Conservation (phyloP, 169 alveolate species). For the Cryptosporidium tyzzeri region DNA sequence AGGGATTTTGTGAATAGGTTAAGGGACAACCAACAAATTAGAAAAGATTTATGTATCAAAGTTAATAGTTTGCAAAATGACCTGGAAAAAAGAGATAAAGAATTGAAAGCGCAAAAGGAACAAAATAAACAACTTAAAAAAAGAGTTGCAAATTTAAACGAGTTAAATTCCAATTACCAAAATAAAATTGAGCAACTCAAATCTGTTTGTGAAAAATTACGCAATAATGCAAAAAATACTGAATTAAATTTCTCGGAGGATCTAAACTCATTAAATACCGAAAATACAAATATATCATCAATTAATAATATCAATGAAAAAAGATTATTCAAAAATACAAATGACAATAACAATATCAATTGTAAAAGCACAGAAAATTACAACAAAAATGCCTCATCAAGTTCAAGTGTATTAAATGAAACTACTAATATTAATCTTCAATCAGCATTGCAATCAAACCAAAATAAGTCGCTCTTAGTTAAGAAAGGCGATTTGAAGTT, state of each 20-base stretch:
- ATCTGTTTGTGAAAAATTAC: slow-evolving; percentile 32
- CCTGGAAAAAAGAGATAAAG: slow-evolving; percentile 65
- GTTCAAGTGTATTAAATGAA: neutral
- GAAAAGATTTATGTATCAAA: slow-evolving; percentile 67
- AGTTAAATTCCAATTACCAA: slow-evolving; percentile 56
- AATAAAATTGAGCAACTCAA: slow-evolving; percentile 60
- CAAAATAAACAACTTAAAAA: slow-evolving; percentile 70
- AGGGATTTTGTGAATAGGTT: slow-evolving; percentile 60
- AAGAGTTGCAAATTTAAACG: slow-evolving; percentile 61
- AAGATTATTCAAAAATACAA: neutral
- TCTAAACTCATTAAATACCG: neutral
- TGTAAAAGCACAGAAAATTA: neutral
- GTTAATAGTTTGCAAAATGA: slow-evolving; percentile 67
- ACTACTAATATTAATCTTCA: neutral
- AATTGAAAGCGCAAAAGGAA: slow-evolving; percentile 46
- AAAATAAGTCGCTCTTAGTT: slow-evolving; percentile 46
- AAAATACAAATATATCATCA: slow-evolving; percentile 10
- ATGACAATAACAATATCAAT: neutral
- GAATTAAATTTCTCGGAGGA: neutral
- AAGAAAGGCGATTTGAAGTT: slow-evolving; percentile 61
- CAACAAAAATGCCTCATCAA: neutral
- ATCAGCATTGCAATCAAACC: slow-evolving; percentile 8
- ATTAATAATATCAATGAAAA: slow-evolving; percentile 1
- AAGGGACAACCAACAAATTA: slow-evolving; percentile 71
- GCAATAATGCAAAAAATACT: slow-evolving; percentile 1